phyloP scores from a whole-genome alignment of 2,329 filamentous ascomycete genomes.

The Domatiomyces globalis region DNA sequence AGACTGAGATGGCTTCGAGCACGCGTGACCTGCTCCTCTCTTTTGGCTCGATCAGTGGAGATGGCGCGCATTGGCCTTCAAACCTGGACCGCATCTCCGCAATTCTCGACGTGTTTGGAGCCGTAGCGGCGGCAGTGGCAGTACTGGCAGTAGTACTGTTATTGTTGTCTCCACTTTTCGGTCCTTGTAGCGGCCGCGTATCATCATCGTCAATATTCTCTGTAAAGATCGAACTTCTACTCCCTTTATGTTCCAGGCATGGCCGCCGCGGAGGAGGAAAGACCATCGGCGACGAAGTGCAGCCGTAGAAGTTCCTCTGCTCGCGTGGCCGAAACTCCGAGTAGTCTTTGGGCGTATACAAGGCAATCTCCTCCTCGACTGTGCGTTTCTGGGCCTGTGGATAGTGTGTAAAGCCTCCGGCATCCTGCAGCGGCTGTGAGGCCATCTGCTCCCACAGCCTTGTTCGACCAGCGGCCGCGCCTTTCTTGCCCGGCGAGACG shows the following conservation, averaged over 20 bases:
- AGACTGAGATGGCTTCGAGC: constrained; percentile 14
- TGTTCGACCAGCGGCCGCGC: constrained; percentile 31
- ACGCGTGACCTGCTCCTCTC: constrained; percentile 12
- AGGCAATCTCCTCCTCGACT: constrained; percentile 41
- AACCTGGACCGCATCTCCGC: not conserved
- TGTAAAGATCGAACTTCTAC: constrained; percentile 19
- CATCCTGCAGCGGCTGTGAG: constrained; percentile 25
- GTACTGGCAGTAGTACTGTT: not conserved
- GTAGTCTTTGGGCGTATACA: constrained; percentile 42
- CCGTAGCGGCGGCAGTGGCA: not conserved
- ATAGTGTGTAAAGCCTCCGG: constrained; percentile 27
- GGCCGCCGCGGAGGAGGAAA: constrained; percentile 30
- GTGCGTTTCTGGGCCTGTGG: constrained; percentile 32
- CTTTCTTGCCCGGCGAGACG: constrained; percentile 7
- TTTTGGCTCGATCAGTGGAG: not conserved
- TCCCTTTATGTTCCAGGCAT: constrained; percentile 16
- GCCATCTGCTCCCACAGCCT: constrained; percentile 73
- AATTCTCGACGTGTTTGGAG: constrained; percentile 6
- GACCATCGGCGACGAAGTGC: constrained; percentile 34
- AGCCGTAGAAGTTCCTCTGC: constrained; percentile 47
- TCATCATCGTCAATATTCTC: constrained; percentile 20
- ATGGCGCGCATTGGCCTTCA: not conserved
- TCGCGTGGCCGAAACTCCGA: constrained; percentile 42
- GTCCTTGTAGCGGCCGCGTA: constrained; percentile 6
- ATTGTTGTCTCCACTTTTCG: constrained; percentile 10